Evolutionary conservation across 2,329 filamentous ascomycete genomes (phyloP).

Genomic region (Ambrosiella xylebori): DNA sequence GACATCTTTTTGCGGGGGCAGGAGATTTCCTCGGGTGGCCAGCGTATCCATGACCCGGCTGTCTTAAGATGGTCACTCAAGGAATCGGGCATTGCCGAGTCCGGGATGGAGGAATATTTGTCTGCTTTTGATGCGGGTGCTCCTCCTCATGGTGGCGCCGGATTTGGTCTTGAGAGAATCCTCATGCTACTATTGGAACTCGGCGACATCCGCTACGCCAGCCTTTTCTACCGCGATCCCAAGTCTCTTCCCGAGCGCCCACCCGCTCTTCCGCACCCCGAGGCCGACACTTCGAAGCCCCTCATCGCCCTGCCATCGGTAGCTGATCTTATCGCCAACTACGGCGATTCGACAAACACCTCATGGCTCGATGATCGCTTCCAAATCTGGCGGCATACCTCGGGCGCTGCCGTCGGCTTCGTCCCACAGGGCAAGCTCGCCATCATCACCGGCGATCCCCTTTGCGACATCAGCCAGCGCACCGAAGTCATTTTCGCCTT

Average conservation of each 20-base stretch:
- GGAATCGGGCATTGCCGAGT: slow-evolving; percentile 57
- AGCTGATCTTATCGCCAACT: slow-evolving; percentile 84
- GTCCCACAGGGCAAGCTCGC: slow-evolving; percentile 60
- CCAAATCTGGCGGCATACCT: slow-evolving; percentile 70
- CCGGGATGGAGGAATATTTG: slow-evolving; percentile 81
- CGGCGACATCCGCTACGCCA: slow-evolving; percentile 77
- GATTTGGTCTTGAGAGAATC: slow-evolving; percentile 77
- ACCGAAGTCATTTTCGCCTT: slow-evolving; percentile 55
- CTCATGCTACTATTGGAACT: slow-evolving; percentile 73
- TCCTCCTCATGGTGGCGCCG: slow-evolving; percentile 76
- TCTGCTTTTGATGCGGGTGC: slow-evolving; percentile 76
- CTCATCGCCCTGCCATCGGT: slow-evolving; percentile 46
- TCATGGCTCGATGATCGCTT: slow-evolving; percentile 86
- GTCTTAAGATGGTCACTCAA: slow-evolving; percentile 61
- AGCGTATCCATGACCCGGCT: slow-evolving; percentile 71
- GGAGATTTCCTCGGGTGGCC: slow-evolving; percentile 80
- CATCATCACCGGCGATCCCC: slow-evolving; percentile 72
- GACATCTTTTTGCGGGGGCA: slow-evolving; percentile 90
- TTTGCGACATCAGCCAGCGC: slow-evolving; percentile 68
- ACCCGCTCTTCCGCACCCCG: slow-evolving; percentile 60
- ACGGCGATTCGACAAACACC: slow-evolving; percentile 84
- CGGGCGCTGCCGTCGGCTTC: slow-evolving; percentile 72
- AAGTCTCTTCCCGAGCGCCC: slow-evolving; percentile 61
- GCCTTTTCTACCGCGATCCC: slow-evolving; percentile 74
- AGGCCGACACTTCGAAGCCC: slow-evolving; percentile 54